Base-by-base conservation (phyloP, 2,329 filamentous ascomycete species). In the Berkeleyomyces basicola region DNA sequence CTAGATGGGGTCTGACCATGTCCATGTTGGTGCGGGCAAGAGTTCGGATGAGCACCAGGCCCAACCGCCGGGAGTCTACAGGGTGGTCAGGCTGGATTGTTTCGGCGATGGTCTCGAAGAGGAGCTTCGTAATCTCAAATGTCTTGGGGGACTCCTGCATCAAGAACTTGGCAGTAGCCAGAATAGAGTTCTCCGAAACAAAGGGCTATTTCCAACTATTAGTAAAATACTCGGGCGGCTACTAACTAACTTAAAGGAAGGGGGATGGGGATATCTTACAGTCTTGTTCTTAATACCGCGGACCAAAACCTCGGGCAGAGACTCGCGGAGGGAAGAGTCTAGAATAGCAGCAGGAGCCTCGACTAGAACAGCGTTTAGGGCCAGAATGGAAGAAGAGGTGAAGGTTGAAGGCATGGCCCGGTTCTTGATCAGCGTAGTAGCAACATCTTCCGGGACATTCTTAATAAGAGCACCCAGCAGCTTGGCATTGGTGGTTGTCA, bases 161-260 rank as follows among this genome's bases (percentile, higher is more conserved):
- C 7, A 97, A 78, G 70, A 90, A 95, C 73, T 97, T 97, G 68
- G 92, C 93, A 23, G 90, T 86, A 44, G 92, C 92, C 40, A 96
- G 79, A 65, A 96, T 88, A 68, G 83, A 86, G 71, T 96, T 96
- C 70, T 96, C 89, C 59, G 88, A 84, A 65, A 97, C 84, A 71
- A 87, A 90, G n/a, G 85, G 79, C 84, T 91, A 68, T 16, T 55
- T 55, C 3, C 47, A 9, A 61, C 40, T 61, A 64, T 71, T 67
- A 72, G 65, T 55, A 51, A 39, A 11, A 3, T 6, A 14, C n/a
- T 37, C 31, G 10, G 36, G 23, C 23, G 23, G 23, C 23, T 23
- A 23, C 23, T 23, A 23, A 23, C 23, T 2, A 23, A 23, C 23
- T 23, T 23, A 61, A 31, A 6, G 6, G n/a, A 53, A 61, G 4